Base-by-base conservation (phyloP, 2,329 filamentous ascomycete species). In the Coniochaeta sp. region DNA sequence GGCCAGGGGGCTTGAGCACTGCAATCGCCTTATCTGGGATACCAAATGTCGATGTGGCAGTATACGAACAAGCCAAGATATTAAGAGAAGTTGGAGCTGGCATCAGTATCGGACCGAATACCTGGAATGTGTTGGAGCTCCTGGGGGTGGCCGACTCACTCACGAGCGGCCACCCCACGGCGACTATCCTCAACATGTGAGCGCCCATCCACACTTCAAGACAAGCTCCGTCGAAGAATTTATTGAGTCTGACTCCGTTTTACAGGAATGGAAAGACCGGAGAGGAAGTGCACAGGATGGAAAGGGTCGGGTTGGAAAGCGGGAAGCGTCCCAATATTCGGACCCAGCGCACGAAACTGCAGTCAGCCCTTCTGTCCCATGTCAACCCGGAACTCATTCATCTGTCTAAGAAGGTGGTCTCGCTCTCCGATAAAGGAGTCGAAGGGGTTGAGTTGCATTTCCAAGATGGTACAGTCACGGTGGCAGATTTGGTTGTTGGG, bases 81-180 rank as follows among this genome's bases (percentile, higher is more conserved):
- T 66, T 81, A n/a, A 68, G 76, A 34, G 78, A 81, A 63, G 74
- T 79, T 6, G 78, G 79, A 0, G 78, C 78, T 0, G 79, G 78
- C 0, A 79, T 81, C 59, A 74, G 72, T 54, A 75, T 81, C 17
- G 73, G 74, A 1, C 68, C 73, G 8, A 80, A 81, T 64, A 74
- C 73, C 16, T 81, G 78, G 79, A 77, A 72, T 52, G 74, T 80
- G 6, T 66, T 81, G 17, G 76, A 76, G 54, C 64, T 80, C 31
- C 69, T 81, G 2, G 78, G 77, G 11, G 77, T 74, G 1, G 76
- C 73, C 4, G 70, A 76, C 52, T 65, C 33, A 2, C 43, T 47
- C 4, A 47, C 43, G 16, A 47, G 43, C 12, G 43, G 43, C 43
- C 43, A 47, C 26, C 8, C 19, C 8, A 47, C 43, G 8, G 9